Conservation (phyloP, 345 rosid genomes). For the Aurinia saxatilis region DNA sequence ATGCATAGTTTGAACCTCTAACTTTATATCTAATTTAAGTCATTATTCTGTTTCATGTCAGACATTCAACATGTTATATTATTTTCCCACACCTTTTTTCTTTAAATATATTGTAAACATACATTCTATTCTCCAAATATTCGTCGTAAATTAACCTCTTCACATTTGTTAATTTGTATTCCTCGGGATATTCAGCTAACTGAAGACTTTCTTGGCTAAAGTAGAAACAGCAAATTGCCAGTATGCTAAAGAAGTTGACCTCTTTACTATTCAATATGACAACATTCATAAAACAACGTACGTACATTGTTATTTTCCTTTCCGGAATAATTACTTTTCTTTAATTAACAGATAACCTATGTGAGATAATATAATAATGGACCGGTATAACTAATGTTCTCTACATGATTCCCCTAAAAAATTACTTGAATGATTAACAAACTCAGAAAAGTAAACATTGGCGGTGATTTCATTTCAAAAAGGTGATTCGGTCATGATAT, state of each 20-base stretch:
- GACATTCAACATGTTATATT: background rate
- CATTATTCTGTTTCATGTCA: background rate
- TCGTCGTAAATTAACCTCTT: constrained; percentile 1
- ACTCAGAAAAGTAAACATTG: background rate
- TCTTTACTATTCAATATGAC: constrained; percentile 6
- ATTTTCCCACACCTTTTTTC: background rate
- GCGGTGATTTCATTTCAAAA: background rate
- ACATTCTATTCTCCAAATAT: constrained; percentile 17
- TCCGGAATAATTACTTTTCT: constrained; percentile 3
- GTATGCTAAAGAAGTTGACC: constrained; percentile 18
- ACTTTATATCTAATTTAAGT: background rate
- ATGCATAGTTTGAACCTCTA: background rate
- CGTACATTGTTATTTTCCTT: background rate
- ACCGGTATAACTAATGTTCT: background rate
- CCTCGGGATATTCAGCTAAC: constrained; percentile 21
- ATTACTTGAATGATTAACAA: constrained; percentile 10
- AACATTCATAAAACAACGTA: background rate
- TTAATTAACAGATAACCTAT: constrained; percentile 2
- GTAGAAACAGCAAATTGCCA: constrained; percentile 5
- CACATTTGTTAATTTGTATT: background rate
- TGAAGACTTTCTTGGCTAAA: constrained; percentile 14
- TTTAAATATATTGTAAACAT: no score
- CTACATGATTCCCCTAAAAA: background rate
- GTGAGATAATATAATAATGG: background rate
- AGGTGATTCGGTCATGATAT: constrained; percentile 1